Evolutionary conservation across 306 rosid species (phyloP).

Genomic region (Parietaria judaica): DNA sequence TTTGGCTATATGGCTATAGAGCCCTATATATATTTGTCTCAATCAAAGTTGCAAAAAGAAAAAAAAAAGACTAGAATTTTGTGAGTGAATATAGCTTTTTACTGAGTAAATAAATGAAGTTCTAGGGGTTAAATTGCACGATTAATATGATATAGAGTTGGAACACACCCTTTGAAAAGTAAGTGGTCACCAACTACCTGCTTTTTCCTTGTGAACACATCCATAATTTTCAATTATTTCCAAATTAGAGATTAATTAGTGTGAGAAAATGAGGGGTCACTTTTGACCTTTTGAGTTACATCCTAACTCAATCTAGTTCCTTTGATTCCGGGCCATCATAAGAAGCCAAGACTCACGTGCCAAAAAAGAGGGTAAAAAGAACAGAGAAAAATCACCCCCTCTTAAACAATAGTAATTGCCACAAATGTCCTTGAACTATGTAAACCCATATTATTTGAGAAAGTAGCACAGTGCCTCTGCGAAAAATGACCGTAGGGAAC

Average conservation of each 20-base stretch:
- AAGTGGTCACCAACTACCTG: too few relatives aligned
- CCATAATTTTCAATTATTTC: constrained; percentile 10
- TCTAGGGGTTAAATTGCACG: too few relatives aligned
- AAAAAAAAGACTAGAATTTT: neutral
- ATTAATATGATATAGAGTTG: too few relatives aligned
- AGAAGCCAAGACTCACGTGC: constrained; percentile 48
- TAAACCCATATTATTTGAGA: too few relatives aligned
- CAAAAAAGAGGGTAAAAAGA: constrained; percentile 7
- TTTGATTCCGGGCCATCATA: constrained; percentile 22
- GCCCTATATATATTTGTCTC: neutral
- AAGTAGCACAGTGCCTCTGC: too few relatives aligned
- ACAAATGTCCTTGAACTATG: too few relatives aligned
- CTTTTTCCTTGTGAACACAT: constrained; percentile 8
- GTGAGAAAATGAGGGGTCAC: neutral
- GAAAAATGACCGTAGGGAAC: too few relatives aligned
- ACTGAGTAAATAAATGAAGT: too few relatives aligned
- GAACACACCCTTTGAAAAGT: too few relatives aligned
- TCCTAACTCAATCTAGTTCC: constrained; percentile 8
- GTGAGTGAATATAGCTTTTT: too few relatives aligned
- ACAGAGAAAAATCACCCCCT: too few relatives aligned
- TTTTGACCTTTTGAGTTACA: constrained; percentile 7
- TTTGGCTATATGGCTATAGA: too few relatives aligned
- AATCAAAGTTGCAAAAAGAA: neutral
- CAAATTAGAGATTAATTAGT: neutral
- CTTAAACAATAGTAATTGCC: neutral